These are phyloP conservation scores for Lachnellula cervina DNA, from an alignment of 2,329 filamentous ascomycete genomes.

Conservation along the genomic window DNA sequence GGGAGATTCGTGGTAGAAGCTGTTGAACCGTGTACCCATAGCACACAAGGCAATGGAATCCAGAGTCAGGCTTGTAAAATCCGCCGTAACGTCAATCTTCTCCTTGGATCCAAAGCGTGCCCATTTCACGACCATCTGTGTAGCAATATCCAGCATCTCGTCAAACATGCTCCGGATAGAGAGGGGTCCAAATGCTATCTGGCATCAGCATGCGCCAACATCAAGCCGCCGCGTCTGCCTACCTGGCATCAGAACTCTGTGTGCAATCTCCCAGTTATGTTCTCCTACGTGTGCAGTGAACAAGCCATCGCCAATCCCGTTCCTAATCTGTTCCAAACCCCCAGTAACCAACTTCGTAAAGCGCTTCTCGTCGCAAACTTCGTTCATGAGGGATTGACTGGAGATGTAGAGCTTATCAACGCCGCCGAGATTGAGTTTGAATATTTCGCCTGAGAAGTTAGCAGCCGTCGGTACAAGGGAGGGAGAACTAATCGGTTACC, in stretches of 20 bases:
- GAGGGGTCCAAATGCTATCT: constrained; percentile 60
- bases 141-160: constrained; percentile 64
- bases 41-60: constrained; percentile 70
- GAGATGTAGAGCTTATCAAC: constrained; percentile 46
- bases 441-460: constrained; percentile 43
- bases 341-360: constrained; percentile 54
- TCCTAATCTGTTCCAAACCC: constrained; percentile 50
- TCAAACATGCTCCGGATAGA: constrained; percentile 64
- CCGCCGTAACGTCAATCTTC: constrained; percentile 56
- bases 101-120: constrained; percentile 55
- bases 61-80: constrained; percentile 67
- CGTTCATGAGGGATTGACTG: constrained; percentile 53
- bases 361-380: constrained; percentile 61
- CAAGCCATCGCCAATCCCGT: constrained; percentile 59
- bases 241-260: constrained; percentile 56
- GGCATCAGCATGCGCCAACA: not conserved
- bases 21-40: constrained; percentile 75
- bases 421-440: constrained; percentile 48
- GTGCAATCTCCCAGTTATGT: constrained; percentile 62
- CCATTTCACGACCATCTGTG: constrained; percentile 64
- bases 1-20: constrained; percentile 62
- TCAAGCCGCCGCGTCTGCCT: not conserved
- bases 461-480: not conserved
- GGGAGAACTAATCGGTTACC: constrained; percentile 39
- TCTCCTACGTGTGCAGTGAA: constrained; percentile 54